Base-by-base conservation (phyloP, 1,284 basidiomycete species). In the Thelephora terrestris region DNA sequence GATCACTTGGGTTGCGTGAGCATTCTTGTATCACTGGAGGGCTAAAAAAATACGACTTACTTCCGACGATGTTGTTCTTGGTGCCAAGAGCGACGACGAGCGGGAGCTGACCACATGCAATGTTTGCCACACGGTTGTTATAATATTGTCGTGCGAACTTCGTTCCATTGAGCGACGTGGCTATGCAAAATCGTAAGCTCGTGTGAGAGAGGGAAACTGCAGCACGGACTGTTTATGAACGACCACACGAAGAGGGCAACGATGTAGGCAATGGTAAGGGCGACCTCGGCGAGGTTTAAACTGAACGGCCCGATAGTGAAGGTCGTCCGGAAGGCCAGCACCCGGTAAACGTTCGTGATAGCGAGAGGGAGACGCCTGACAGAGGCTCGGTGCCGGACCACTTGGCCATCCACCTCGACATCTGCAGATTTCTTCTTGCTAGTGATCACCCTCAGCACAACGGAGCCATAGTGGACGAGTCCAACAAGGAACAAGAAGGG, bases 71-170 rank as follows among this genome's bases (percentile, higher is more conserved):
- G 47, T 83, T 85, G 58, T 85, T 81, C 59, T 78, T 79, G 45
- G 76, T 78, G 0, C 78, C 80, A 12, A 85, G 71, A 2, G 70
- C 78, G 0, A 75, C 71, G 54, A 84, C 69, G n/a, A 85, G 63
- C 0, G 80, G 76, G 2, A 81, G 58, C 57, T 85, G 82, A 17
- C 70, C 68, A 1, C 71, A 64, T 1, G 73, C 78, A 16, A 82
- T 64, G 36, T 64, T 58, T 0, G 68, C 76, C 1, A 76, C 72
- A 32, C 76, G 68, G 50, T 74, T 71, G 7, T 68, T 65, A 65
- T 71, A 79, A 53, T 69, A 71, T 4, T 48, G 55, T 1, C 69
- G 54, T 48, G 73, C 66, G 4, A 65, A 56, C 20, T 64, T 65
- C 2, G 61, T 25, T 0, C 69, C 70, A 9, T 57, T 51, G 0